Percentiles rank a stretch among this genome's conserved stretches.
These are phyloP conservation scores for Pythium brachiatum DNA, from an alignment of 352 stramenopile genomes.

Conservation along the genomic window DNA sequence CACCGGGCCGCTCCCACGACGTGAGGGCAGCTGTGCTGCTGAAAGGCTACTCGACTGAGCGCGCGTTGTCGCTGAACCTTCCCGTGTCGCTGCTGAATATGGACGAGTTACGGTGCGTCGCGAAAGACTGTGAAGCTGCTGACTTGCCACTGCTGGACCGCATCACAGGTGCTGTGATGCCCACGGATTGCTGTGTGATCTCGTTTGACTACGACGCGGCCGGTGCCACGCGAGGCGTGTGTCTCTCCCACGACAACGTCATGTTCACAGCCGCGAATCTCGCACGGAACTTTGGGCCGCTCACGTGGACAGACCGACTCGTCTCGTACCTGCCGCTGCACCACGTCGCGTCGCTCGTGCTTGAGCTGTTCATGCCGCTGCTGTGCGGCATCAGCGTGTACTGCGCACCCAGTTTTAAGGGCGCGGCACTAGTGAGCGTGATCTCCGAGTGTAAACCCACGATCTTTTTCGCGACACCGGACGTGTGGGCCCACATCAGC, in stretches of 20 bases:
- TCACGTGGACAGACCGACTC: slow-evolving; percentile 45
- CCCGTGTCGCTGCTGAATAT: slow-evolving; percentile 47
- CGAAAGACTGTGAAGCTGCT: slow-evolving; percentile 23
- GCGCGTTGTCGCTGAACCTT: slow-evolving; percentile 22
- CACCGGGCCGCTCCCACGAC: slow-evolving; percentile 10
- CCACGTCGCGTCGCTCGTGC: slow-evolving; percentile 61
- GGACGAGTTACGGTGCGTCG: slow-evolving; percentile 39
- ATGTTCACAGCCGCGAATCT: slow-evolving; percentile 75
- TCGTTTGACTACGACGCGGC: slow-evolving; percentile 61
- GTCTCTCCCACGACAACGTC: slow-evolving; percentile 82
- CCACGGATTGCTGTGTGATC: slow-evolving; percentile 51
- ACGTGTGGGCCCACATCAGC: slow-evolving; percentile 69
- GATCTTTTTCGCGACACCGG: slow-evolving; percentile 76
- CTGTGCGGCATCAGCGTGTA: slow-evolving; percentile 58
- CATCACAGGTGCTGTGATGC: slow-evolving; percentile 29
- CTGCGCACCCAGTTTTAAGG: slow-evolving; percentile 47
- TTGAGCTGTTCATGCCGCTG: slow-evolving; percentile 75
- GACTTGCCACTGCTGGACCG: slow-evolving; percentile 24
- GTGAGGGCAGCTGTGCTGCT: slow-evolving; percentile 56
- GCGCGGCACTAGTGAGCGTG: slow-evolving; percentile 41
- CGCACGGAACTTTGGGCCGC: slow-evolving; percentile 51
- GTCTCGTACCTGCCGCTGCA: slow-evolving; percentile 71
- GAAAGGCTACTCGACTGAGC: slow-evolving; percentile 18
- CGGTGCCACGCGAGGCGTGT: slow-evolving; percentile 44
- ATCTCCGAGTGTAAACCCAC: slow-evolving; percentile 57